These are phyloP conservation scores for Rubus idaeus DNA, from an alignment of 306 rosid genomes.

Conservation along the genomic window DNA sequence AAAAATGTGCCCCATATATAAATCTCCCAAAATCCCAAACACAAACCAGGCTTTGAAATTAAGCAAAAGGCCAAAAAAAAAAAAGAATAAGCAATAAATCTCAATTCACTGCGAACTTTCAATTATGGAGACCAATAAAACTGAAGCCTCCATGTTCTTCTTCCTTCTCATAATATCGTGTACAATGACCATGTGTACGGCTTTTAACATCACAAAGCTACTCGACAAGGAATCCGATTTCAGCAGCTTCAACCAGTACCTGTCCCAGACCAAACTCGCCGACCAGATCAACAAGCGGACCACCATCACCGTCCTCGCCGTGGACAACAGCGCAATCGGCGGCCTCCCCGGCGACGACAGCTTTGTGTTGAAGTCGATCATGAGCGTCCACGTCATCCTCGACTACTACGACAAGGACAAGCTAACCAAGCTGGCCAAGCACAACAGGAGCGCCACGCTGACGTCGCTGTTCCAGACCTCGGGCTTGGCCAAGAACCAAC, in stretches of 20 bases:
- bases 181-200: neutral
- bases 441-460: slow-evolving; percentile 16
- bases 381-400: slow-evolving; percentile 45
- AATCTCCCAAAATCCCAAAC: neutral
- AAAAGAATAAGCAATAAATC: neutral
- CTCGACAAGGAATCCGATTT: neutral
- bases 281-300: neutral
- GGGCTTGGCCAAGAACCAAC: slow-evolving; percentile 27
- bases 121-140: neutral
- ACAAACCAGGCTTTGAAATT: neutral
- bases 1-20: neutral
- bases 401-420: slow-evolving; percentile 46
- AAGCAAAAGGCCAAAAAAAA: neutral
- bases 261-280: neutral
- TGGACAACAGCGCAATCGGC: slow-evolving; percentile 40
- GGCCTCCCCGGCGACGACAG: slow-evolving; percentile 42
- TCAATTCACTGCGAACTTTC: neutral
- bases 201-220: slow-evolving; percentile 5
- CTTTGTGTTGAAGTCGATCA: slow-evolving; percentile 32
- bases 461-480: slow-evolving; percentile 48
- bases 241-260: neutral
- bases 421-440: slow-evolving; percentile 9
- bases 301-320: slow-evolving; percentile 10
- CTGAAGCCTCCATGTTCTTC: neutral
- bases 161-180: neutral